phyloP scores from a whole-genome alignment of 2,329 filamentous ascomycete species.

The Leptosphaerulina australis region DNA sequence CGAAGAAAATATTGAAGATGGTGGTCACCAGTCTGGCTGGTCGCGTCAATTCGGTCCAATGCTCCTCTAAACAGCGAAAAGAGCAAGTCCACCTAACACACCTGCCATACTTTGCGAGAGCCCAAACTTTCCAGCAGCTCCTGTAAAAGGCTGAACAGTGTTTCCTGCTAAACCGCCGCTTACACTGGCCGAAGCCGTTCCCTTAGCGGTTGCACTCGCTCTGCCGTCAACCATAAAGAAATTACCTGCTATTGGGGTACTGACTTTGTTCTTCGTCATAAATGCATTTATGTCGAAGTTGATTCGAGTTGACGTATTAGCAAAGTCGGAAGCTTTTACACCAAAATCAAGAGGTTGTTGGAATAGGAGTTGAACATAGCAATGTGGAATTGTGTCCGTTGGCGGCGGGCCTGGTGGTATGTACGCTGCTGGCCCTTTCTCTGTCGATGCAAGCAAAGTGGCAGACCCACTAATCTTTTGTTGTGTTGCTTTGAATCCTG shows the following conservation, averaged over 20 bases:
- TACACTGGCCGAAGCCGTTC: constrained; percentile 21
- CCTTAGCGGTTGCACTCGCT: constrained; percentile 21
- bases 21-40: background rate
- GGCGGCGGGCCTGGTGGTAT: constrained; percentile 42
- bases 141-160: constrained; percentile 25
- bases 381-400: constrained; percentile 42
- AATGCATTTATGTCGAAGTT: constrained; percentile 41
- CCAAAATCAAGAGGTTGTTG: constrained; percentile 35
- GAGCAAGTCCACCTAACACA: constrained; percentile 14
- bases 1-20: background rate
- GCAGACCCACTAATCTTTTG: constrained; percentile 29
- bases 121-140: constrained; percentile 14
- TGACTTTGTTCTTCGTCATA: constrained; percentile 31
- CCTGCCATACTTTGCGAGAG: constrained; percentile 13
- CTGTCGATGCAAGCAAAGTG: constrained; percentile 35
- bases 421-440: constrained; percentile 42
- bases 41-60: background rate
- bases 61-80: constrained; percentile 9
- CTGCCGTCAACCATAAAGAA: constrained; percentile 46
- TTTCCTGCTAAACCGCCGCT: constrained; percentile 24
- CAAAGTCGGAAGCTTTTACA: constrained; percentile 32
- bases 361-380: constrained; percentile 46
- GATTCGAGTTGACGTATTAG: constrained; percentile 29
- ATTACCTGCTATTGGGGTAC: constrained; percentile 40
- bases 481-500: constrained; percentile 43